These are phyloP conservation scores for Rhizophagus sp. DNA, from an alignment of 192 early-diverging fungal genomes.

Conservation along the genomic window DNA sequence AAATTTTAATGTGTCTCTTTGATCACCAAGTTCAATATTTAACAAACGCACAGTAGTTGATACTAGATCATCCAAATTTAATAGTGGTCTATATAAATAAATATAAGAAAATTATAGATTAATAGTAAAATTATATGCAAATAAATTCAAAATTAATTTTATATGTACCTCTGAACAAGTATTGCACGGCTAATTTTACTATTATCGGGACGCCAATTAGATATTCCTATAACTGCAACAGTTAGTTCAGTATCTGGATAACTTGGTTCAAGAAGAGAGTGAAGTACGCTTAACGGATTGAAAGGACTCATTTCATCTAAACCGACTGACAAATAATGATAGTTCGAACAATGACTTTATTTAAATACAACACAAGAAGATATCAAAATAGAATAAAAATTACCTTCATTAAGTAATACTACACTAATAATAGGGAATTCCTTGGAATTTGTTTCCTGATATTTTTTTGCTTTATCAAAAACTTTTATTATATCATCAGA, in stretches of 20 bases:
- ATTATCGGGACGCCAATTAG: conserved; percentile 31
- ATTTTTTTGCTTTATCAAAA: conserved; percentile 17
- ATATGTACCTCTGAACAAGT: neutral
- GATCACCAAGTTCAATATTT: no score
- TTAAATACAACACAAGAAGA: no score
- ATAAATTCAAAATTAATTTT: no score
- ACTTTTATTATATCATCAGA: conserved; percentile 20
- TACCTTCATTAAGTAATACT: neutral
- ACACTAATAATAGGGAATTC: no score
- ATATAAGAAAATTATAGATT: no score
- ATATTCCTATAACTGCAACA: conserved; percentile 26
- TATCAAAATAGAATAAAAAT: no score
- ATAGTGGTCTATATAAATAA: no score
- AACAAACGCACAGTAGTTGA: neutral
- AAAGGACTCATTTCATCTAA: conserved; percentile 25
- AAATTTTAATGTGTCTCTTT: neutral
- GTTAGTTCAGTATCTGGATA: conserved; percentile 4
- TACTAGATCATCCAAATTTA: neutral
- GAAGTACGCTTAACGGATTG: conserved; percentile 29
- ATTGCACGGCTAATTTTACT: conserved; percentile 15
- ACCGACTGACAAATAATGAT: conserved; percentile 12
- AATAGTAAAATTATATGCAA: no score
- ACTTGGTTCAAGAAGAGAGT: neutral
- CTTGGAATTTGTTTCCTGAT: conserved; percentile 11
- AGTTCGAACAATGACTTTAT: no score